Evolutionary conservation across 192 early-diverging fungal species (phyloP).

Genomic region (Backusella parvicylindrica): DNA sequence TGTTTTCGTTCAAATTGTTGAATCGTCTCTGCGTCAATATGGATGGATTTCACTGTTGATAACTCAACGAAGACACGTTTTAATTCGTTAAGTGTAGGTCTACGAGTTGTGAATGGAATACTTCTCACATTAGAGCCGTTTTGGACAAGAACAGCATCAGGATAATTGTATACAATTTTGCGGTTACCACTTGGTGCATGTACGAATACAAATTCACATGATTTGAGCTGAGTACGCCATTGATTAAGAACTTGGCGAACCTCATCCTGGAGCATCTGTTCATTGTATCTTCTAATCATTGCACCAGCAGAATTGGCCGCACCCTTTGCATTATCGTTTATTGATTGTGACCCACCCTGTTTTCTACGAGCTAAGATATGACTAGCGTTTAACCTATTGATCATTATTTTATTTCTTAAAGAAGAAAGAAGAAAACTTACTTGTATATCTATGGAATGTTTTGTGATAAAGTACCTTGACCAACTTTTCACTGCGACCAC

Average conservation of each 20-base stretch:
- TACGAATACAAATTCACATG: slow-evolving; percentile 72
- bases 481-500: slow-evolving; percentile 27
- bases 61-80: slow-evolving; percentile 64
- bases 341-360: slow-evolving; percentile 91
- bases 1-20: slow-evolving; percentile 18
- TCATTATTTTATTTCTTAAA: too few species aligned
- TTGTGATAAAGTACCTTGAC: slow-evolving; percentile 74
- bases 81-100: slow-evolving; percentile 73
- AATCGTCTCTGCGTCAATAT: slow-evolving; percentile 34
- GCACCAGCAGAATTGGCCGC: slow-evolving; percentile 86
- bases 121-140: slow-evolving; percentile 55
- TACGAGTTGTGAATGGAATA: slow-evolving; percentile 75
- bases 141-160: slow-evolving; percentile 37
- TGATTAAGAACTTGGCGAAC: slow-evolving; percentile 66
- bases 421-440: too few species aligned
- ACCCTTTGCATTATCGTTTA: slow-evolving; percentile 79
- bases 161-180: slow-evolving; percentile 50
- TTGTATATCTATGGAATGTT: slow-evolving; percentile 95
- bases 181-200: slow-evolving; percentile 59
- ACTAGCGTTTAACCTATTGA: background rate
- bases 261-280: slow-evolving; percentile 72
- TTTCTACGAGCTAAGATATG: slow-evolving; percentile 68
- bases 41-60: slow-evolving; percentile 49
- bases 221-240: slow-evolving; percentile 67
- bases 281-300: slow-evolving; percentile 86